phyloP scores from a whole-genome alignment of 2,329 filamentous ascomycete species.

The Monilinia polystroma region DNA sequence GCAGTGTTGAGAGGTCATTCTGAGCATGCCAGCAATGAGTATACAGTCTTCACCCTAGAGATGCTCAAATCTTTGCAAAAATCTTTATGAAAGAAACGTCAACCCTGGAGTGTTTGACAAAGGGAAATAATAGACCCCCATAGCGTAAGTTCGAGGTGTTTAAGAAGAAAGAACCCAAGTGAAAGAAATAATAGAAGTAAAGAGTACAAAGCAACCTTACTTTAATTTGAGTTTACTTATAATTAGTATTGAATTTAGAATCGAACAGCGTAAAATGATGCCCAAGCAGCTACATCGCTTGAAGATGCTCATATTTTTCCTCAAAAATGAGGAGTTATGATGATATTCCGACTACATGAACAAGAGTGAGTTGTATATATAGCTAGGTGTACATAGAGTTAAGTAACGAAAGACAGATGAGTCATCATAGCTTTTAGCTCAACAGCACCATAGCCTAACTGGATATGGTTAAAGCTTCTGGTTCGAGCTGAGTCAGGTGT shows the following conservation, averaged over 20 bases:
- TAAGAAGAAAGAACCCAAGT: not conserved
- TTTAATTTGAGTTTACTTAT: too few relatives aligned
- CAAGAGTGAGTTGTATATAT: not conserved
- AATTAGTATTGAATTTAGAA: too few relatives aligned
- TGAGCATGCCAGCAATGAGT: not conserved
- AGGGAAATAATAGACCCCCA: not conserved
- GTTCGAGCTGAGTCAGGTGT: too few relatives aligned
- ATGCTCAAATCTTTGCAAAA: not conserved
- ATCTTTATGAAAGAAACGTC: not conserved
- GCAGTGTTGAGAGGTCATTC: not conserved
- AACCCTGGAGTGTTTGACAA: not conserved
- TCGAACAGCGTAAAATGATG: too few relatives aligned
- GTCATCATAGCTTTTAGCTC: not conserved
- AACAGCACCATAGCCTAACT: not conserved
- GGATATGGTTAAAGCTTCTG: not conserved
- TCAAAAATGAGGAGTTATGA: too few relatives aligned
- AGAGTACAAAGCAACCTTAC: too few relatives aligned
- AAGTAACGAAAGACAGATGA: not conserved
- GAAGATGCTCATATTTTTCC: too few relatives aligned
- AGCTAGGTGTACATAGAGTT: too few relatives aligned
- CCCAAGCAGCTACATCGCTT: too few relatives aligned
- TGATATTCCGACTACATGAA: not conserved
- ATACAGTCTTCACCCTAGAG: not conserved
- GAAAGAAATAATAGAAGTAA: not conserved
- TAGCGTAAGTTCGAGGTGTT: not conserved